A percentile compares a stretch with the other conserved stretches of the same genome.
These are phyloP conservation scores for Chytridiales sp. DNA, from an alignment of 371 early-diverging fungal species.

Conservation along the genomic window DNA sequence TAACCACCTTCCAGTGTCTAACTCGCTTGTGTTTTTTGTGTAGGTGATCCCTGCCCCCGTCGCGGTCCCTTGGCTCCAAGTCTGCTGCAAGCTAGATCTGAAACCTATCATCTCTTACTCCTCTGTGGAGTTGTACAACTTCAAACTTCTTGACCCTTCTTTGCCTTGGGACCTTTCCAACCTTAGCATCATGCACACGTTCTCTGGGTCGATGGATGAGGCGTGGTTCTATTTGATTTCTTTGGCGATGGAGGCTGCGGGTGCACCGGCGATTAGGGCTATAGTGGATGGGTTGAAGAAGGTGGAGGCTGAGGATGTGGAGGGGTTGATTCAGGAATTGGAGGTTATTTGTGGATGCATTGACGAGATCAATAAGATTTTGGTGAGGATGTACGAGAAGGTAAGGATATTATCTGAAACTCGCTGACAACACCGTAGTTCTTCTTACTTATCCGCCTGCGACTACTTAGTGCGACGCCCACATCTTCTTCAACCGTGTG, in stretches of 20 bases:
- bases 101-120: constrained; percentile 88
- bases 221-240: constrained; percentile 95
- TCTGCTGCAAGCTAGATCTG: constrained; percentile 78
- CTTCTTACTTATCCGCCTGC: constrained; percentile 37
- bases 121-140: constrained; percentile 88
- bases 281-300: constrained; percentile 38
- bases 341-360: constrained; percentile 57
- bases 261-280: constrained; percentile 70
- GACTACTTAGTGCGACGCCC: constrained; percentile 66
- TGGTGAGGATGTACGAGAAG: constrained; percentile 87
- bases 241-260: constrained; percentile 83
- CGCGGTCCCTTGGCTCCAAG: constrained; percentile 81
- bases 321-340: constrained; percentile 54
- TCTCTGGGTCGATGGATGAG: constrained; percentile 89
- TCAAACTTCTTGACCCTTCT: constrained; percentile 70
- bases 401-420: constrained; percentile 39
- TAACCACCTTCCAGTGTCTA: constrained; percentile 4
- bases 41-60: constrained; percentile 75
- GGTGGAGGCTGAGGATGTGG: constrained; percentile 39
- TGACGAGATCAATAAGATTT: constrained; percentile 57
- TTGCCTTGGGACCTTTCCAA: constrained; percentile 71
- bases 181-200: constrained; percentile 75
- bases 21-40: constrained; percentile 7
- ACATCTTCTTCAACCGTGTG: constrained; percentile 92
- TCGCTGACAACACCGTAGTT: not conserved